phyloP scores from a whole-genome alignment of 2,329 filamentous ascomycete genomes.

The Leptographium radiaticola region DNA sequence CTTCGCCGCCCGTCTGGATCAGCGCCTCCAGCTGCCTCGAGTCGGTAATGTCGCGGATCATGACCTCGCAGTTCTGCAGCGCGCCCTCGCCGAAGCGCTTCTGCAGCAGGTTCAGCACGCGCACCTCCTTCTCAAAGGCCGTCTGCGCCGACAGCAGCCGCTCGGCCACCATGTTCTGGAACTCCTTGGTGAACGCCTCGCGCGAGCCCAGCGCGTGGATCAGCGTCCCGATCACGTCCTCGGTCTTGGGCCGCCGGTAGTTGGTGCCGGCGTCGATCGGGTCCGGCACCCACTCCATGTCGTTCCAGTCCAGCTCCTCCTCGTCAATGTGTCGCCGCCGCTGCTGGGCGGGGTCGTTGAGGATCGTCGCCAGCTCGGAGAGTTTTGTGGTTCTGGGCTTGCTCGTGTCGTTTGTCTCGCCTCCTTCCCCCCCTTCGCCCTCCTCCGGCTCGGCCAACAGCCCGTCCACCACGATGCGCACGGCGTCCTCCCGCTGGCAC shows the following conservation, averaged over 20 bases:
- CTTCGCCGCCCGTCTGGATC: slow-evolving; percentile 32
- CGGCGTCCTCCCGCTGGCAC: slow-evolving; percentile 61
- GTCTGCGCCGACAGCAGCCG: slow-evolving; percentile 56
- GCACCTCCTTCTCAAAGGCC: slow-evolving; percentile 65
- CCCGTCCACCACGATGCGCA: slow-evolving; percentile 63
- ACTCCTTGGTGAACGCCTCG: slow-evolving; percentile 87
- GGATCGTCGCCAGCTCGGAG: slow-evolving; percentile 52
- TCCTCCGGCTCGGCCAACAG: slow-evolving; percentile 50
- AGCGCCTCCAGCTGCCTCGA: slow-evolving; percentile 59
- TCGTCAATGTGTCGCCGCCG: slow-evolving; percentile 40
- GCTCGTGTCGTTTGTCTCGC: background rate
- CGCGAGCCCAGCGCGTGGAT: slow-evolving; percentile 80
- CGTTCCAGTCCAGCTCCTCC: slow-evolving; percentile 74
- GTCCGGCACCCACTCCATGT: slow-evolving; percentile 87
- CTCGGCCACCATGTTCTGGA: slow-evolving; percentile 79
- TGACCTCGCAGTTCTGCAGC: slow-evolving; percentile 89
- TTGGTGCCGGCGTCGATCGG: slow-evolving; percentile 87
- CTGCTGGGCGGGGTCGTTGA: slow-evolving; percentile 47
- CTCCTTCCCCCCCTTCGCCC: slow-evolving; percentile 12
- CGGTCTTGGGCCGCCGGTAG: slow-evolving; percentile 76
- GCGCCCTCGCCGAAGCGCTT: slow-evolving; percentile 74
- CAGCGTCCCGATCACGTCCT: slow-evolving; percentile 81
- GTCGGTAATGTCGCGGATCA: slow-evolving; percentile 87
- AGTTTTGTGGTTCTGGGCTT: slow-evolving; percentile 27
- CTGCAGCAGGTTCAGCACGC: slow-evolving; percentile 78